Evolutionary conservation across 148 eudicot genomes (phyloP).

Genomic region (Nepenthes mirabilis): DNA sequence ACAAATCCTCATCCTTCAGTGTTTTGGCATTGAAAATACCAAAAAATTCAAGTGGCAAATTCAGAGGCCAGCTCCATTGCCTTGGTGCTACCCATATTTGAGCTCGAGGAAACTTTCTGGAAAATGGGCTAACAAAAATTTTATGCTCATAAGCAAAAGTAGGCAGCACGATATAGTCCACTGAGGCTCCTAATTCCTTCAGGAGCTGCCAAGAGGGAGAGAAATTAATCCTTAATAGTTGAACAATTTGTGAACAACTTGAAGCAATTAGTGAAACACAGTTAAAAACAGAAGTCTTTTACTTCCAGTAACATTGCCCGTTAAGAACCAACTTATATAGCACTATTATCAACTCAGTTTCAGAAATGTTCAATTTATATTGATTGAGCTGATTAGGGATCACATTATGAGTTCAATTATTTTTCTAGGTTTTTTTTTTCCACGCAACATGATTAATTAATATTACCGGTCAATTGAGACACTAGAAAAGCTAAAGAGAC

Average conservation of each 20-base stretch:
- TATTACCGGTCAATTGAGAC: too few species aligned
- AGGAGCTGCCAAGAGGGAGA: conserved; percentile 45
- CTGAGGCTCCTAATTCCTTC: conserved; percentile 87
- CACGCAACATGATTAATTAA: too few species aligned
- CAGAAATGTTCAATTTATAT: too few species aligned
- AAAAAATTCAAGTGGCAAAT: conserved; percentile 87
- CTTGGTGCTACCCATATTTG: conserved; percentile 97
- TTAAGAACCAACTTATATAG: too few species aligned
- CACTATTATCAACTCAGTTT: too few species aligned
- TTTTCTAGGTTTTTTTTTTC: too few species aligned
- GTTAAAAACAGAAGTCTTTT: background rate
- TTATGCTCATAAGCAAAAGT: conserved; percentile 99
- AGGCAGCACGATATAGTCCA: conserved; percentile 81
- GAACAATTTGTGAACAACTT: background rate
- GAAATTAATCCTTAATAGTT: background rate
- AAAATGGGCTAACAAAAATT: conserved; percentile 94
- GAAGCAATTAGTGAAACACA: background rate
- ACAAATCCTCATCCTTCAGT: conserved; percentile 64
- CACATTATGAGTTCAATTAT: too few species aligned
- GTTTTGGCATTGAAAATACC: conserved; percentile 87
- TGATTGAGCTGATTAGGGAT: too few species aligned
- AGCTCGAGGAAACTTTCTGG: conserved; percentile 88
- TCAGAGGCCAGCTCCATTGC: conserved; percentile 99
- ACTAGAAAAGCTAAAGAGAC: too few species aligned
- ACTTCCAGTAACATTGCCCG: too few species aligned